Base-by-base conservation (phyloP, 805 yeast genomes). In the Allodekkera sacchari region DNA sequence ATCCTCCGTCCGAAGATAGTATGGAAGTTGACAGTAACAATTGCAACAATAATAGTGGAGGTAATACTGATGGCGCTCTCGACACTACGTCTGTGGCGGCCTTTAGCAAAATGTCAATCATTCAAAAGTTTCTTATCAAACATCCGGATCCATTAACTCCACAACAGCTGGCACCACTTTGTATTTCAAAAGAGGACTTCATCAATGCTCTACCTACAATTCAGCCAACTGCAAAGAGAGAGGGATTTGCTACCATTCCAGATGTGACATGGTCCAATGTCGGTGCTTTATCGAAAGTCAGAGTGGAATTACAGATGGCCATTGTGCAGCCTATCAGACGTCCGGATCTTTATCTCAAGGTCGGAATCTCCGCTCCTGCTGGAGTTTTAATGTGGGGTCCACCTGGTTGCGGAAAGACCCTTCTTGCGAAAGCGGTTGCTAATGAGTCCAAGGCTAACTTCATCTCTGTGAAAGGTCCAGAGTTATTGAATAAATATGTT, bases 381-480 rank as follows among this genome's bases (percentile, higher is more conserved):
- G 98, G 98, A 35, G 98, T 92, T 1, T 61, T 92, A 17, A 71
- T 92, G 66, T 92, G 98, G 98, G 98, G 98, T 0, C 98, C 98
- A 2, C 98, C 98, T 3, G 98, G 98, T 22, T 92, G 97, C 62
- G 98, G 98, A 68, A 92, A 92, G 53, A 92, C 98, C 0, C 64
- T 92, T 30, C 64, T 92, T 18, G 97, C 97, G 1, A 92, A 92
- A 50, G 98, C 98, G 2, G 97, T 92, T 3, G 98, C 98, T 8
- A 89, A 89, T 53, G 97, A 92, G 57, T 85, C 96, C 0, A 71
- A 94, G 32, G 97, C 97, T 9, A 92, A 92, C 53, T 92, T 92
- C 57, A 92, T 92, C 23, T 83, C 95, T 8, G 87, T 92, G 20
- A 81, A 94, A 41, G 98, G 98, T 1, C 98, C 98, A 0, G 98